Percentiles rank a stretch among this genome's conserved stretches.
These are phyloP conservation scores for Thymus quinquecostatus DNA, from an alignment of 257 asterid species.

Conservation along the genomic window DNA sequence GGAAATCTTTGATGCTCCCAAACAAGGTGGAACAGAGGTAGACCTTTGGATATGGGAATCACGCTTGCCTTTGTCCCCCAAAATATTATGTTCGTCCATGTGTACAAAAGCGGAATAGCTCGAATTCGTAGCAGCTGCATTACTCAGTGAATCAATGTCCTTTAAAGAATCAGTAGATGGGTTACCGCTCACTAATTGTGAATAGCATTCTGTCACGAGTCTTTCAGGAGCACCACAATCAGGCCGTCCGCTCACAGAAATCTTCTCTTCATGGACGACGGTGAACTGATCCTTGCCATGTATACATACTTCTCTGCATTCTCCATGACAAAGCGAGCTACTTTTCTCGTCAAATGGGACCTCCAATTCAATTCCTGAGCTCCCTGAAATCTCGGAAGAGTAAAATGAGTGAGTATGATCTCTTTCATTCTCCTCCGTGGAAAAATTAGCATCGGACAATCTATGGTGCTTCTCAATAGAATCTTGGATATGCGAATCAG, in stretches of 20 bases:
- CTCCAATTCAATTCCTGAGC: constrained; percentile 31
- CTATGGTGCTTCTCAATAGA: constrained; percentile 33
- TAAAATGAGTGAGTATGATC: constrained; percentile 26
- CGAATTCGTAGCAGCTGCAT: constrained; percentile 35
- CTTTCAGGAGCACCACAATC: constrained; percentile 36
- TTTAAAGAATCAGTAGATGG: constrained; percentile 38
- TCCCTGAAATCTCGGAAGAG: constrained; percentile 33
- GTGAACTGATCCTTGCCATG: constrained; percentile 28
- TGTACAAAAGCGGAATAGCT: constrained; percentile 37
- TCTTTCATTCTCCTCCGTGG: constrained; percentile 23
- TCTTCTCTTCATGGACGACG: constrained; percentile 34
- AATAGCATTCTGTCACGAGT: constrained; percentile 37
- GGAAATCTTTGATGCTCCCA: constrained; percentile 43
- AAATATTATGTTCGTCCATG: constrained; percentile 9
- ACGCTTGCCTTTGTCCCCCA: constrained; percentile 27
- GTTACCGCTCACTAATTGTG: constrained; percentile 39
- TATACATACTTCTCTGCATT: constrained; percentile 28
- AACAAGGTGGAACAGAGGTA: constrained; percentile 23
- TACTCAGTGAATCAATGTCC: constrained; percentile 35
- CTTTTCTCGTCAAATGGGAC: constrained; percentile 24
- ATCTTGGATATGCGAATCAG: constrained; percentile 34
- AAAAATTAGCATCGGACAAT: constrained; percentile 22
- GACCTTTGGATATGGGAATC: constrained; percentile 31
- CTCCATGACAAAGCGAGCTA: constrained; percentile 21
- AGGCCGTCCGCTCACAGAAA: constrained; percentile 30